Evolutionary conservation across 768 basidiomycete genomes (phyloP), one percentile per base, ranked within the genome.

Genomic region (Lentinula detonsa): DNA sequence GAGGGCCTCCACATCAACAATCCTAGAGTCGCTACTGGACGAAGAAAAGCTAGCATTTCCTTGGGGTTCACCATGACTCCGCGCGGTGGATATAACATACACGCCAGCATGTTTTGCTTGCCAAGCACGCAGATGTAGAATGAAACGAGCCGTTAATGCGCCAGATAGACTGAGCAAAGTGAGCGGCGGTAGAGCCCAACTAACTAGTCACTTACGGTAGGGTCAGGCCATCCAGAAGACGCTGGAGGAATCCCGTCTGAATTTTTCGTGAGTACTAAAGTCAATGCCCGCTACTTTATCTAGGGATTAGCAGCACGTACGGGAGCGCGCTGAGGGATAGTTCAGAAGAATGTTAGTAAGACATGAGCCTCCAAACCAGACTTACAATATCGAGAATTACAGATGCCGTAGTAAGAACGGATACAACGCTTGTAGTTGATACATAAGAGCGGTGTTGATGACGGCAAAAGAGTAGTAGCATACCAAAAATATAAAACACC

Each of bases 211-310:
- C 68, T 57, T 53, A 71, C 70, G 69, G 70, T 8, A 70, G 55
- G 1, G 69, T 70, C 33, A 69, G 65, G 4, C 67, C 70, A 53
- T 69, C 68, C 4, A 68, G 65, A n/a, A 71, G 65, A 39, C 69
- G 67, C 61, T 72, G 71, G 16, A 71, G 60, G 58, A 72, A 70
- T n/a, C 70, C 69, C 11, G 68, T 65, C 69, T 72, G 34, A 3
- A 4, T 28, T 45, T 31, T 28, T 51, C 31, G 23, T 23, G 33
- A 13, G 33, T 28, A 23, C 23, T 23, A 15, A 33, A 42, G 3
- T 46, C 5, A 5, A 28, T 7, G 15, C 18, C 10, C 7, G 16
- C 21, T 16, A 6, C 10, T 21, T 7, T 39, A 39, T 39, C 13
- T 13, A 39, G 28, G 9, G 42, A 56, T 18, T 18, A 61, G 50